These are phyloP conservation scores for Solanum lignicaule DNA, from an alignment of 257 asterid genomes.

Conservation along the genomic window DNA sequence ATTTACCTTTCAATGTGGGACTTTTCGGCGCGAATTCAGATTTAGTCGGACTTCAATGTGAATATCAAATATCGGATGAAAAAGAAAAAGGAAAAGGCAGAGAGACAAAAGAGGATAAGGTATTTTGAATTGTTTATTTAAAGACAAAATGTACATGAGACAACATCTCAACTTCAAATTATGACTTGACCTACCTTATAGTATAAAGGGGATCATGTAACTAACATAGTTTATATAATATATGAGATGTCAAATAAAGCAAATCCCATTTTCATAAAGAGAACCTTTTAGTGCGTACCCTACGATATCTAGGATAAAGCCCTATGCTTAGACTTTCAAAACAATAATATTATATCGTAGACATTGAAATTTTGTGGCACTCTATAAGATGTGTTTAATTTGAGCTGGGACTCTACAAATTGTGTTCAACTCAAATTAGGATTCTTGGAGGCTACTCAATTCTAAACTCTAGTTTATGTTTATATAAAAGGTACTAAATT, in stretches of 20 bases:
- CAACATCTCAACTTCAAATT: conserved; percentile 65
- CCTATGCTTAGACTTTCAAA: conserved; percentile 9
- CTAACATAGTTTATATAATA: conserved; percentile 11
- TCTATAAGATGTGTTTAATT: too few species aligned
- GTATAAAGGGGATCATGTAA: conserved; percentile 1
- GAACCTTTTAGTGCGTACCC: conserved; percentile 13
- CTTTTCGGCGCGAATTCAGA: too few species aligned
- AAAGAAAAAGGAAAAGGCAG: conserved; percentile 16
- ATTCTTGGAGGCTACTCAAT: too few species aligned
- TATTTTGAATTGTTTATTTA: conserved; percentile 45
- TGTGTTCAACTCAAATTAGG: too few species aligned
- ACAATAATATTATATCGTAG: neutral
- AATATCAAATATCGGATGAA: too few species aligned
- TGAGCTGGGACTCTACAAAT: too few species aligned
- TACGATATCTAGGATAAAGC: conserved; percentile 8
- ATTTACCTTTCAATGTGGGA: too few species aligned
- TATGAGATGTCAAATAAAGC: conserved; percentile 18
- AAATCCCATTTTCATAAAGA: conserved; percentile 38
- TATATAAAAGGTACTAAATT: too few species aligned
- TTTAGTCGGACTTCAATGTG: too few species aligned
- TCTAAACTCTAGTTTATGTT: too few species aligned
- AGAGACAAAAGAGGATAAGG: conserved; percentile 84
- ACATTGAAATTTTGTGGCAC: too few species aligned
- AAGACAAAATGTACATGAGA: conserved; percentile 47
- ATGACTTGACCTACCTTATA: conserved; percentile 16